Percentiles rank a stretch among this genome's conserved stretches.
Conservation (phyloP, 139 green algal genomes). For the Chlamydomonas eustigma region DNA sequence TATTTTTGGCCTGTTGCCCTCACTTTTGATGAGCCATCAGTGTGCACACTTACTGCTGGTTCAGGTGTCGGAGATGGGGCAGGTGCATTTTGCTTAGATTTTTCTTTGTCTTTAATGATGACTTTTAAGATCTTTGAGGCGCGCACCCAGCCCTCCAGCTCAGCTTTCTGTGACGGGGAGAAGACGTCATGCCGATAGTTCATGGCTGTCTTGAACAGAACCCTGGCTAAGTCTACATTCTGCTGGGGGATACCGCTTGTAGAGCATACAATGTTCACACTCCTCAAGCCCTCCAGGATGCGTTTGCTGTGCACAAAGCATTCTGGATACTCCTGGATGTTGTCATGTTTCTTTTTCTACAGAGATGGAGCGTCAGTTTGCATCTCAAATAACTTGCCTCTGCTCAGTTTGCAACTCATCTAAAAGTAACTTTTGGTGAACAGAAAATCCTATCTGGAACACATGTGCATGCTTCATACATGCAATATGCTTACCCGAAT, state of each 20-base stretch:
- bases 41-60: too few relatives aligned
- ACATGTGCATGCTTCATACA: not conserved
- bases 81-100: not conserved
- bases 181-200: slow-evolving; percentile 37
- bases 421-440: too few relatives aligned
- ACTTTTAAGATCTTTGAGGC: slow-evolving; percentile 34
- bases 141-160: slow-evolving; percentile 32
- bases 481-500: not conserved
- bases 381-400: not conserved
- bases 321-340: slow-evolving; percentile 42
- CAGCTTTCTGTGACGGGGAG: slow-evolving; percentile 5
- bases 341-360: slow-evolving; percentile 43
- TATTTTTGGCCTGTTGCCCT: too few relatives aligned
- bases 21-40: too few relatives aligned
- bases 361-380: too few relatives aligned
- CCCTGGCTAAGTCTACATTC: slow-evolving; percentile 32
- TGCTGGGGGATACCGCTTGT: slow-evolving; percentile 28
- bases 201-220: slow-evolving; percentile 42
- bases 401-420: not conserved
- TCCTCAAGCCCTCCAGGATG: slow-evolving; percentile 41
- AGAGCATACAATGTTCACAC: slow-evolving; percentile 35
- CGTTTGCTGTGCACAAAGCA: slow-evolving; percentile 27
- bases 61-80: too few relatives aligned
- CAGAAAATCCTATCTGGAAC: not conserved
- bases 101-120: slow-evolving; percentile 36